Evolutionary conservation across 495 filamentous ascomycete genomes (phyloP).

Genomic region (Neurospora cerealis): DNA sequence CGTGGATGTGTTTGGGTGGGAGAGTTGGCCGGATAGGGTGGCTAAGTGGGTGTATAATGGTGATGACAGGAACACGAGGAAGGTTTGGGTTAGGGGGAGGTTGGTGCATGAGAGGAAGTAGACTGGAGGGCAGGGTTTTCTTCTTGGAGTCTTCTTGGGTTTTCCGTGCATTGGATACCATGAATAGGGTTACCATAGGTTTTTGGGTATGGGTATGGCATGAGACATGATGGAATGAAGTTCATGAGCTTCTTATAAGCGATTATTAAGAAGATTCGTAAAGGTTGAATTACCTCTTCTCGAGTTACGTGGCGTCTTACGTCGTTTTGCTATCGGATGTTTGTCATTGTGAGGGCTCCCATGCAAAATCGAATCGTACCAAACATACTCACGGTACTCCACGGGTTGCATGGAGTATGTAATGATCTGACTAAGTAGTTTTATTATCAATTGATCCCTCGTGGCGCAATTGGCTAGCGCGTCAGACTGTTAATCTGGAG

Average conservation of each 20-base stretch:
- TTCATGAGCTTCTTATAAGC: neutral
- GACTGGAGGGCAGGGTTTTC: neutral
- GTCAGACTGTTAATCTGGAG: too few species aligned
- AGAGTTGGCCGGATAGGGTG: constrained; percentile 63
- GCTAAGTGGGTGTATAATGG: constrained; percentile 88
- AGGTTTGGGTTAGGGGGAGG: constrained; percentile 72
- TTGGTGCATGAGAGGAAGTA: constrained; percentile 54
- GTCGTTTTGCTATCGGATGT: neutral
- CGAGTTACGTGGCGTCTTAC: neutral
- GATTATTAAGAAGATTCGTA: neutral
- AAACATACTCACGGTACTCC: neutral
- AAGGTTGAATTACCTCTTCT: neutral
- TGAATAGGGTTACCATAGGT: neutral
- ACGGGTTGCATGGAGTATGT: neutral
- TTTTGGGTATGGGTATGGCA: neutral
- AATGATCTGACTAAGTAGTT: neutral
- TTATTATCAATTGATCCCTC: neutral
- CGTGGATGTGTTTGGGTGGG: constrained; percentile 82
- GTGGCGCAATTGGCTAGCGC: neutral
- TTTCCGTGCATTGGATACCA: neutral
- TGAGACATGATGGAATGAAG: neutral
- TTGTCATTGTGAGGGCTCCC: neutral
- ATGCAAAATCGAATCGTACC: neutral
- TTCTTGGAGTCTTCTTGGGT: neutral
- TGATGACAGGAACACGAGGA: constrained; percentile 70